Percentiles rank a stretch among this genome's conserved stretches.
phyloP scores from a whole-genome alignment of 352 stramenopile species.

The Phytophthora colocasiae region DNA sequence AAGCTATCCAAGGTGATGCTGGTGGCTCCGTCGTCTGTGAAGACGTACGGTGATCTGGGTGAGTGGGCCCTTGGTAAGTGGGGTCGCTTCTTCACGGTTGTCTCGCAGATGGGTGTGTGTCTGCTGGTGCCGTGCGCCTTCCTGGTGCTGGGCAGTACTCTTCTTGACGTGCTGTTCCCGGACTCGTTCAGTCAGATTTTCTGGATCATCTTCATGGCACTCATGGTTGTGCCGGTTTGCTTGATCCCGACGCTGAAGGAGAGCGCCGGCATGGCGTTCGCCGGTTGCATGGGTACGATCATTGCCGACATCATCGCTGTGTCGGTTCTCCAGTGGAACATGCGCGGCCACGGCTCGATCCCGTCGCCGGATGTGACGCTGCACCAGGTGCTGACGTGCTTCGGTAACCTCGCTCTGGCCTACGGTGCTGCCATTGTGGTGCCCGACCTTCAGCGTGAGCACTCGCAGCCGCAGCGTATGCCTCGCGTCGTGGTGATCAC shows the following conservation, averaged over 20 bases:
- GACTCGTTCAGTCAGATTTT: too few species aligned
- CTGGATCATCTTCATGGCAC: too few species aligned
- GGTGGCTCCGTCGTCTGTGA: conserved; percentile 46
- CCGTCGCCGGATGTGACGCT: neutral
- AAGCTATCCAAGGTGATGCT: conserved; percentile 54
- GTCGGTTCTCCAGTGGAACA: neutral
- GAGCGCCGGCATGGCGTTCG: neutral
- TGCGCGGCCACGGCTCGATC: neutral
- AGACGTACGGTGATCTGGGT: conserved; percentile 50
- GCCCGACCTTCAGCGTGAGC: conserved; percentile 43
- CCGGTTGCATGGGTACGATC: neutral
- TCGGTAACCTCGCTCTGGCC: neutral
- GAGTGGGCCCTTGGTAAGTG: conserved; percentile 43
- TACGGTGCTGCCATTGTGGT: conserved; percentile 1
- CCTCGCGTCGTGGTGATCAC: conserved; percentile 5
- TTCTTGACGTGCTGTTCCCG: too few species aligned
- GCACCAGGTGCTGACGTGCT: neutral
- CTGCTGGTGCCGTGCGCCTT: too few species aligned
- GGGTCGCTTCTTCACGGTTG: conserved; percentile 43
- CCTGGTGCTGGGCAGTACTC: too few species aligned
- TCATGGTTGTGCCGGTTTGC: too few species aligned
- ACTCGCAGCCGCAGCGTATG: conserved; percentile 58
- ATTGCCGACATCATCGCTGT: neutral
- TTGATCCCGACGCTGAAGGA: too few species aligned
- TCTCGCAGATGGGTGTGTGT: too few species aligned